Percentiles rank a stretch among this genome's conserved stretches.
These are phyloP conservation scores for Beauveria sp. DNA, from an alignment of 2,329 filamentous ascomycete species.

Conservation along the genomic window DNA sequence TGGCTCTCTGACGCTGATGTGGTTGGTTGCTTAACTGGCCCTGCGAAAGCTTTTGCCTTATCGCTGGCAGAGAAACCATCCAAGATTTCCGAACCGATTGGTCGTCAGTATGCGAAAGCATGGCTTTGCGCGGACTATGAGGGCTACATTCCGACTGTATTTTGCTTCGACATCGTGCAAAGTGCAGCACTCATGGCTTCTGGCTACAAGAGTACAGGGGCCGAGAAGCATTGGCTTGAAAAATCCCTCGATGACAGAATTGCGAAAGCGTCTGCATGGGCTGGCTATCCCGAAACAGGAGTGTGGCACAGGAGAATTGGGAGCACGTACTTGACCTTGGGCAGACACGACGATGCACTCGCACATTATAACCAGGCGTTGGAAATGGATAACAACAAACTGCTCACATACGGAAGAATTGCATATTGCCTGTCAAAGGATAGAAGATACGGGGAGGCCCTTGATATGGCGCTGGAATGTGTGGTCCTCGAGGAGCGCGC, in stretches of 20 bases:
- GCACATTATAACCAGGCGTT: constrained; percentile 29
- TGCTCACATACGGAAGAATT: constrained; percentile 32
- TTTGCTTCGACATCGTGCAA: constrained; percentile 37
- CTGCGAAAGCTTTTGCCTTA: constrained; percentile 22
- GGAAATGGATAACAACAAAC: constrained; percentile 28
- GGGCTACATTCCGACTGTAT: constrained; percentile 30
- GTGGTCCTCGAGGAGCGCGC: constrained; percentile 26
- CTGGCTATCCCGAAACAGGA: constrained; percentile 25
- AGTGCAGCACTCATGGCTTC: constrained; percentile 31
- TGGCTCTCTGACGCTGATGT: constrained; percentile 20
- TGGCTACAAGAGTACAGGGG: constrained; percentile 29
- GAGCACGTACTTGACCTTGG: constrained; percentile 31
- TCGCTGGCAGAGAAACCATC: constrained; percentile 19
- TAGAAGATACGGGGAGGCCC: constrained; percentile 27
- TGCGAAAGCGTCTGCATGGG: constrained; percentile 28
- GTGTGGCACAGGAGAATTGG: constrained; percentile 33
- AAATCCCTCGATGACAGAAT: constrained; percentile 27
- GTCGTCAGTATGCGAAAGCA: constrained; percentile 29
- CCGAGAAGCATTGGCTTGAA: constrained; percentile 28
- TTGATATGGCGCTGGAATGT: constrained; percentile 29
- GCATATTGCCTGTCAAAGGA: constrained; percentile 31
- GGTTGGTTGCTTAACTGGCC: neutral
- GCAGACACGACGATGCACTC: constrained; percentile 27
- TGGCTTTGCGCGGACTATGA: constrained; percentile 29
- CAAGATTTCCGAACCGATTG: constrained; percentile 30